phyloP scores from a whole-genome alignment of 1,284 basidiomycete species.

The Acaromyces ingoldii region DNA sequence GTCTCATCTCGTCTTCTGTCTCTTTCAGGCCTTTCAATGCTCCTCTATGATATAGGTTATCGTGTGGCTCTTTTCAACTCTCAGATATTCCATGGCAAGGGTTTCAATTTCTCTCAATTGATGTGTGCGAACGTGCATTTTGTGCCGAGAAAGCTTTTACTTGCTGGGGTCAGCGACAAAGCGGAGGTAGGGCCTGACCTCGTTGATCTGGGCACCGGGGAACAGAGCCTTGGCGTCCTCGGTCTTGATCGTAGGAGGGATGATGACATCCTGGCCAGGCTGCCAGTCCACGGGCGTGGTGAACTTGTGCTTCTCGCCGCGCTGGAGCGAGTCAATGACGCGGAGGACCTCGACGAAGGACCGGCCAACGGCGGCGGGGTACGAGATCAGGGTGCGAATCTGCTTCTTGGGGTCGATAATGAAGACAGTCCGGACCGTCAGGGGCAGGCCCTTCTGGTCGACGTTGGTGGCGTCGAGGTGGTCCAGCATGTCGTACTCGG shows the following conservation, averaged over 20 bases:
- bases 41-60: too few species aligned
- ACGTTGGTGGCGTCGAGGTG: conserved; percentile 89
- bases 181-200: conserved; percentile 57
- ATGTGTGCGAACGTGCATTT: too few species aligned
- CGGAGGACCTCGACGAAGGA: conserved; percentile 76
- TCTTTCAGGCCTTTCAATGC: too few species aligned
- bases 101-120: too few species aligned
- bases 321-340: conserved; percentile 78
- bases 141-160: too few species aligned
- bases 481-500: conserved; percentile 86
- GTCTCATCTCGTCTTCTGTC: too few species aligned
- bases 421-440: conserved; percentile 69
- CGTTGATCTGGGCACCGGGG: conserved; percentile 58
- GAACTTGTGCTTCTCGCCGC: conserved; percentile 67
- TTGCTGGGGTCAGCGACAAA: conserved; percentile 54
- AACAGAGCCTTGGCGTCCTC: conserved; percentile 85
- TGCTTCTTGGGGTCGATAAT: conserved; percentile 50
- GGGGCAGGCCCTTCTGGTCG: conserved; percentile 72
- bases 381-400: conserved; percentile 64
- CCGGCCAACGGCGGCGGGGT: conserved; percentile 59
- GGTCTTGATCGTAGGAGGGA: conserved; percentile 73
- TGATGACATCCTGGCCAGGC: conserved; percentile 86
- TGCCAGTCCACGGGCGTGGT: conserved; percentile 85
- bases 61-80: too few species aligned
- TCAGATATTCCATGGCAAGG: too few species aligned